These are phyloP conservation scores for Cercospora sp. DNA, from an alignment of 2,329 filamentous ascomycete genomes.

Conservation along the genomic window DNA sequence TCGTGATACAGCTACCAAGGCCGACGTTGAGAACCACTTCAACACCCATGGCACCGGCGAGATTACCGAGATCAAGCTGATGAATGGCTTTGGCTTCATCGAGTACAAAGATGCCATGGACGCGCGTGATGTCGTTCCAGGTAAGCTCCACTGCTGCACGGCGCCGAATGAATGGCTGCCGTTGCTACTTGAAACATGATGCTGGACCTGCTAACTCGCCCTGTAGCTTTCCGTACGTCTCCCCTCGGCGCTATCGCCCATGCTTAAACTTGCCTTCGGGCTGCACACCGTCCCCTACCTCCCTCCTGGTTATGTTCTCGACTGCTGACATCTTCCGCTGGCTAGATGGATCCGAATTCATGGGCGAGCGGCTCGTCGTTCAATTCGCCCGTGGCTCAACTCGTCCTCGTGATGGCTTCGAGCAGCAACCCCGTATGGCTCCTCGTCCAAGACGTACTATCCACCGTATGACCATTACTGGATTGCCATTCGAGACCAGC, in stretches of 20 bases:
- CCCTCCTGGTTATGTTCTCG: conserved; percentile 29
- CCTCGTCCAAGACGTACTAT: conserved; percentile 89
- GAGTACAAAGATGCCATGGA: conserved; percentile 99
- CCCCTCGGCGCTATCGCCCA: conserved; percentile 16
- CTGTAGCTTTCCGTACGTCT: conserved; percentile 57
- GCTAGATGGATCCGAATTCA: conserved; percentile 93
- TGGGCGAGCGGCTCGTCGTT: conserved; percentile 95
- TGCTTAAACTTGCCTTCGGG: conserved; percentile 23
- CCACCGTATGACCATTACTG: conserved; percentile 95
- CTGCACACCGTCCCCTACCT: conserved; percentile 9
- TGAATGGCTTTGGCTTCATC: conserved; percentile 99
- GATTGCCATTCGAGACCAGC: conserved; percentile 96
- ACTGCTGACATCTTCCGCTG: conserved; percentile 37
- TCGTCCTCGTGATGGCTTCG: conserved; percentile 64
- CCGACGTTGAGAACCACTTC: conserved; percentile 95
- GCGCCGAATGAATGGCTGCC: conserved; percentile 16
- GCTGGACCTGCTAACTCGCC: conserved; percentile 27
- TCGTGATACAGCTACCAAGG: conserved; percentile 77
- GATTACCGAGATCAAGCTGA: conserved; percentile 98
- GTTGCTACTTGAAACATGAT: conserved; percentile 21
- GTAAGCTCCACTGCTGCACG: conserved; percentile 56
- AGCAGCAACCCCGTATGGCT: conserved; percentile 63
- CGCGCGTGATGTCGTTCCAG: conserved; percentile 95
- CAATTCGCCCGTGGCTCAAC: conserved; percentile 90
- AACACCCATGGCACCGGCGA: conserved; percentile 93